Evolutionary conservation across 768 basidiomycete genomes (phyloP).

Genomic region (Fibroporia radiculosa): DNA sequence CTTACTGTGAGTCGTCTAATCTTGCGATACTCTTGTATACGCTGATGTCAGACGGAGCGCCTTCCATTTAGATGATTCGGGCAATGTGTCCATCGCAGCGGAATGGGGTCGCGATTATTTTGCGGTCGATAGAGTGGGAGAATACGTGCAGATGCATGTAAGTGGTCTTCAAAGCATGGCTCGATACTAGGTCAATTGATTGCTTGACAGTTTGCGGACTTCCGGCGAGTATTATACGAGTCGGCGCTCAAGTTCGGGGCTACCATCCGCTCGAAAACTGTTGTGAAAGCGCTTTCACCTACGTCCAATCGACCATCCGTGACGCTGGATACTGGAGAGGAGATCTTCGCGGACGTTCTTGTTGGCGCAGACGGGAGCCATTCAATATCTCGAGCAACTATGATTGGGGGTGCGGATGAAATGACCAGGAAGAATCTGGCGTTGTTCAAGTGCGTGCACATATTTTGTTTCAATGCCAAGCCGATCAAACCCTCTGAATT

Average conservation of each 20-base stretch:
- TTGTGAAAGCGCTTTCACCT: constrained; percentile 10
- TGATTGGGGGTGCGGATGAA: constrained; percentile 6
- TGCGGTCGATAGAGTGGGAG: constrained; percentile 38
- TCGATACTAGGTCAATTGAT: too few relatives aligned
- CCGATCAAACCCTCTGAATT: too few relatives aligned
- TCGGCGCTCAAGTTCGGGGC: constrained; percentile 14
- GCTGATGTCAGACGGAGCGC: too few relatives aligned
- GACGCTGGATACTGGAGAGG: constrained; percentile 20
- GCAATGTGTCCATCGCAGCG: constrained; percentile 36
- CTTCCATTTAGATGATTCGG: constrained; percentile 40
- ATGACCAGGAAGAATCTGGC: constrained; percentile 6
- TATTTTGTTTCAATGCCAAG: too few relatives aligned
- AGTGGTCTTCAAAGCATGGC: too few relatives aligned
- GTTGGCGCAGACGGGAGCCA: constrained; percentile 20
- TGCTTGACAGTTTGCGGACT: constrained; percentile 24
- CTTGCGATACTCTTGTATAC: too few relatives aligned
- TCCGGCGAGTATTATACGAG: constrained; percentile 21
- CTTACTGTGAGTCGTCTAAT: constrained; percentile 11
- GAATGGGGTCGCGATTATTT: constrained; percentile 41
- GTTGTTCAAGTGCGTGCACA: constrained; percentile 11
- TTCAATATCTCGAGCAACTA: constrained; percentile 5
- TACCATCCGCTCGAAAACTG: constrained; percentile 10
- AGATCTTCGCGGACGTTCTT: constrained; percentile 20
- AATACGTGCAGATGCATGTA: constrained; percentile 42
- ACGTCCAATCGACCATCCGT: constrained; percentile 14